These are phyloP conservation scores for Microthlaspi erraticum DNA, from an alignment of 345 rosid species.

Conservation along the genomic window DNA sequence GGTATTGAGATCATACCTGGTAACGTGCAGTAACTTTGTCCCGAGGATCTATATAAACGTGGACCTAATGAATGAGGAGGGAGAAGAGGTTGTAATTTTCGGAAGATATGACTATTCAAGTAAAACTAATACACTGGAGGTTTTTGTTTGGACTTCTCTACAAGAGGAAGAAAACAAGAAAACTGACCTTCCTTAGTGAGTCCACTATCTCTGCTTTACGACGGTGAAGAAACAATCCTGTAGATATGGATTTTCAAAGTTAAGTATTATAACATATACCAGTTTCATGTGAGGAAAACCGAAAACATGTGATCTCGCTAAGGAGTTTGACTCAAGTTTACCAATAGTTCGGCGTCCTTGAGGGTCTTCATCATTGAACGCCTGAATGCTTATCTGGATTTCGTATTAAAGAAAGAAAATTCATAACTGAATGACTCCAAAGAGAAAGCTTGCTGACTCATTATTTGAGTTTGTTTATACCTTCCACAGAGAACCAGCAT, in stretches of 20 bases:
- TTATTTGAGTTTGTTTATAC: conserved; percentile 50
- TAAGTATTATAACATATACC: conserved; percentile 13
- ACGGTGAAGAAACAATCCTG: conserved; percentile 96
- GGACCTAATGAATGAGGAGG: conserved; percentile 58
- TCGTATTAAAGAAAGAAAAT: conserved; percentile 25
- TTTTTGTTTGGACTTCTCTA: not conserved
- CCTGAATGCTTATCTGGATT: conserved; percentile 90
- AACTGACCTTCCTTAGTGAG: conserved; percentile 71
- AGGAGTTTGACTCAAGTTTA: conserved; percentile 43
- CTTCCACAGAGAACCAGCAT: conserved; percentile 99
- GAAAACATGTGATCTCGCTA: not conserved
- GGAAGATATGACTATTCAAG: not conserved
- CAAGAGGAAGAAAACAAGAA: conserved; percentile 6
- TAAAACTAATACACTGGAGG: not conserved
- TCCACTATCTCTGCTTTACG: conserved; percentile 86
- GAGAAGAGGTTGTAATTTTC: not conserved
- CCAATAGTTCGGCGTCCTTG: conserved; percentile 96
- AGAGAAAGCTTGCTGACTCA: not conserved
- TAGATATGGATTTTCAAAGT: conserved; percentile 25
- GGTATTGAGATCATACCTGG: conserved; percentile 58
- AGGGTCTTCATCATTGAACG: conserved; percentile 94
- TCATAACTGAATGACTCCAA: not conserved
- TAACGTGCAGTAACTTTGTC: conserved; percentile 96
- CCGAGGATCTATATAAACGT: conserved; percentile 78
- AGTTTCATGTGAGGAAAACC: conserved; percentile 8